A percentile compares a stretch with the other conserved stretches of the same genome.
Evolutionary conservation across 2,329 filamentous ascomycete genomes (phyloP).

Genomic region (Canariomyces notabilis): DNA sequence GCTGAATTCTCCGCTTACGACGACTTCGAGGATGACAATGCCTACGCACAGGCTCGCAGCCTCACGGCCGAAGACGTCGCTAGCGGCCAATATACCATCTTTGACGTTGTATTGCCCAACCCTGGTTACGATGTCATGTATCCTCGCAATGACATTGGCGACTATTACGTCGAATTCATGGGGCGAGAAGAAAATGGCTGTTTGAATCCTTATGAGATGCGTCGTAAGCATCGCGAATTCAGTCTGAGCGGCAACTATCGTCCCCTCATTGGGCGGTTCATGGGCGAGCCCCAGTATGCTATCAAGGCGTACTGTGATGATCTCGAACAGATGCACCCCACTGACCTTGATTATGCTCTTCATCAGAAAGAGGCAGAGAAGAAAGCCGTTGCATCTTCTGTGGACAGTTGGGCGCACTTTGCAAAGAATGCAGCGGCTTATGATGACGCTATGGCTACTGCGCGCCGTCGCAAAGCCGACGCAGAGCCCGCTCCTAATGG

Average conservation of each 20-base stretch:
- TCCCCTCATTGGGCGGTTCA: conserved; percentile 71
- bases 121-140: conserved; percentile 89
- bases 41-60: conserved; percentile 56
- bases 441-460: conserved; percentile 23
- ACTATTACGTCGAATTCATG: conserved; percentile 87
- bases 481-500: conserved; percentile 23
- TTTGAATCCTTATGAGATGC: conserved; percentile 82
- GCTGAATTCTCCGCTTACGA: conserved; percentile 53
- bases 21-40: conserved; percentile 38
- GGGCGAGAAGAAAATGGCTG: conserved; percentile 66
- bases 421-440: conserved; percentile 15
- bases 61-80: conserved; percentile 73
- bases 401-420: conserved; percentile 21
- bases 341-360: conserved; percentile 69
- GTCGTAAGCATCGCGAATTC: conserved; percentile 77
- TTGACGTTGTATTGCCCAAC: conserved; percentile 85
- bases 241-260: conserved; percentile 86
- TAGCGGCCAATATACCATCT: conserved; percentile 72
- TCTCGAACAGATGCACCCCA: conserved; percentile 81
- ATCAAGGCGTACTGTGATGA: conserved; percentile 65
- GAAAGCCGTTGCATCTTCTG: conserved; percentile 7
- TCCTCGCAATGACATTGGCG: conserved; percentile 75
- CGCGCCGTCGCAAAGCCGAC: conserved; percentile 28
- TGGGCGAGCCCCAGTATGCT: conserved; percentile 59
- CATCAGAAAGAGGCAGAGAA: conserved; percentile 33